A percentile compares a stretch with the other conserved stretches of the same genome.
Evolutionary conservation across 352 stramenopile genomes (phyloP).

Genomic region (Phytophthora podocarpi): DNA sequence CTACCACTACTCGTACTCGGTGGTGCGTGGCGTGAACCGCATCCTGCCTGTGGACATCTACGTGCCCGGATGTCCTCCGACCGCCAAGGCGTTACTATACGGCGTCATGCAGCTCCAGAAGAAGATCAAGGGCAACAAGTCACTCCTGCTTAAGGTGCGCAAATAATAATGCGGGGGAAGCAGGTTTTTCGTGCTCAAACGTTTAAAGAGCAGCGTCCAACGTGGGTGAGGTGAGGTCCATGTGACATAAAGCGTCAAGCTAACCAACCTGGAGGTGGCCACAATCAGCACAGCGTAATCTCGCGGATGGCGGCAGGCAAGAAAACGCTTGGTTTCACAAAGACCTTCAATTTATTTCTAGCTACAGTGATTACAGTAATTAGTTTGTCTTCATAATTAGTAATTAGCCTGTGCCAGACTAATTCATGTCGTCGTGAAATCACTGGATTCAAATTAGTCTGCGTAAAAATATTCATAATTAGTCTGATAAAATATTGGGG

Average conservation of each 20-base stretch:
- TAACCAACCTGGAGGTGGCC: not conserved
- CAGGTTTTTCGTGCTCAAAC: not conserved
- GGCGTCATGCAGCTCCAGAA: slow-evolving; percentile 97
- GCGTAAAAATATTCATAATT: too few relatives aligned
- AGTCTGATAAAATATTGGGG: too few relatives aligned
- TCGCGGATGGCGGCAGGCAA: not conserved
- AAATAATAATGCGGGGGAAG: slow-evolving; percentile 78
- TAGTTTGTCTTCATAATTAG: too few relatives aligned
- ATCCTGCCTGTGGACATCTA: slow-evolving; percentile 99
- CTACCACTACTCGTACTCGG: slow-evolving; percentile 95
- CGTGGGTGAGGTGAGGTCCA: too few relatives aligned
- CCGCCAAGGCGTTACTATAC: slow-evolving; percentile 96
- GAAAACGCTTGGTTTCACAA: slow-evolving; percentile 9
- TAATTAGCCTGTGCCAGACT: too few relatives aligned
- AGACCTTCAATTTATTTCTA: slow-evolving; percentile 2
- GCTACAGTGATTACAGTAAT: too few relatives aligned
- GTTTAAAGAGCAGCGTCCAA: too few relatives aligned
- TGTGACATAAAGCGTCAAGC: not conserved
- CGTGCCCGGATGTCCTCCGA: slow-evolving; percentile 97
- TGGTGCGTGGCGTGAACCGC: slow-evolving; percentile 95
- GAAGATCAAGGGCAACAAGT: slow-evolving; percentile 97
- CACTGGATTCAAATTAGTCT: too few relatives aligned
- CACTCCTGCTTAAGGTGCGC: slow-evolving; percentile 90
- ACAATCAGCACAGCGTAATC: slow-evolving; percentile 3
- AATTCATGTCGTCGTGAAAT: too few relatives aligned